These are phyloP conservation scores for Monilinia aucupariae DNA, from an alignment of 2,329 filamentous ascomycete genomes.

Conservation along the genomic window DNA sequence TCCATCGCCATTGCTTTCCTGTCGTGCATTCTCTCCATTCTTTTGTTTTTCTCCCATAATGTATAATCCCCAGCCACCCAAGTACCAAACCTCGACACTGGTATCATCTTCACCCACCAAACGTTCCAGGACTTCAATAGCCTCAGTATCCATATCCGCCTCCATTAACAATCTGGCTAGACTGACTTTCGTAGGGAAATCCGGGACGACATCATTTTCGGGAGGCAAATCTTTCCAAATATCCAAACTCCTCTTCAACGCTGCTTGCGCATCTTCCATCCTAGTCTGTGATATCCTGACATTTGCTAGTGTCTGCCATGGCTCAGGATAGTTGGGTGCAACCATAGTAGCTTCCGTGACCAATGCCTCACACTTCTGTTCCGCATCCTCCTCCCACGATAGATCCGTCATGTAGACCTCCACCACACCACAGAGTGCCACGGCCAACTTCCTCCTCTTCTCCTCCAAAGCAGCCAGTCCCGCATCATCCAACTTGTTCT, in stretches of 20 bases:
- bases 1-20: slow-evolving; percentile 38
- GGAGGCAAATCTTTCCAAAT: slow-evolving; percentile 77
- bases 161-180: slow-evolving; percentile 85
- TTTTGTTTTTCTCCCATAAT: slow-evolving; percentile 67
- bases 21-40: slow-evolving; percentile 31
- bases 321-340: slow-evolving; percentile 74
- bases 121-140: slow-evolving; percentile 77
- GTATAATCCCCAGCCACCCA: slow-evolving; percentile 90
- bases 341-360: slow-evolving; percentile 87
- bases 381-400: slow-evolving; percentile 86
- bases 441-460: slow-evolving; percentile 76
- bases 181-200: slow-evolving; percentile 80
- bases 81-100: slow-evolving; percentile 94
- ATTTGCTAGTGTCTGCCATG: slow-evolving; percentile 92
- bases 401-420: slow-evolving; percentile 99
- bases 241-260: slow-evolving; percentile 71
- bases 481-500: slow-evolving; percentile 41
- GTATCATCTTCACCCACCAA: slow-evolving; percentile 84
- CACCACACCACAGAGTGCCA: slow-evolving; percentile 86
- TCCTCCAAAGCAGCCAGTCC: slow-evolving; percentile 49
- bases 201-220: slow-evolving; percentile 67
- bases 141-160: slow-evolving; percentile 77
- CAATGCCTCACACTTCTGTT: slow-evolving; percentile 78
- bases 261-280: slow-evolving; percentile 71
- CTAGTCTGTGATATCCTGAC: slow-evolving; percentile 85